Evolutionary conservation across 2,329 filamentous ascomycete genomes (phyloP), one percentile per base, ranked within the genome.

Genomic region (Daldinia sp.): DNA sequence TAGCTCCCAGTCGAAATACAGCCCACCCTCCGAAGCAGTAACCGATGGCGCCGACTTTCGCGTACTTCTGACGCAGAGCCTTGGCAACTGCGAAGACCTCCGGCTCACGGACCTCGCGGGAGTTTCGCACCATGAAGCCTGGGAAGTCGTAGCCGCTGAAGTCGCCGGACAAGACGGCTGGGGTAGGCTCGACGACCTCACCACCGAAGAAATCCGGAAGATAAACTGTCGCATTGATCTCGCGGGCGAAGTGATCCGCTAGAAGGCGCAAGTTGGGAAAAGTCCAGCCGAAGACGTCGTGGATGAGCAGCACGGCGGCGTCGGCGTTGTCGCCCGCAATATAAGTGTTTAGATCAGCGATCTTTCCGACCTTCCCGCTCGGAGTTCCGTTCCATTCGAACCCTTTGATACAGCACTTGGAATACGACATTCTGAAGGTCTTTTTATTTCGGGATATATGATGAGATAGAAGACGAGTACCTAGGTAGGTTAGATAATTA

Each of bases 21-120:
- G 79, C 83, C 84, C 83, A 85, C 1, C 82, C 82, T 39, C 83
- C 83, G 67, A 79, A 85, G 76, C 83, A 84, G 73, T 79, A 85
- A 3, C 83, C 83, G 12, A 83, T 76, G 5, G 81, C 81, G 37
- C 77, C 83, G 13, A 84, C 71, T 46, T 78, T 80, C 51, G 76
- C 74, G 74, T 79, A 76, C 63, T 76, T 68, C 42, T 77, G 60
- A 28, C 76, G 75, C 20, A 83, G 74, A 3, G 74, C 75, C 50
- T 74, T 70, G 2, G 80, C 81, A 64, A 75, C 78, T 9, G 68
- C 76, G 41, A 77, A 73, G 63, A 83, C 79, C 64, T 80, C 78
- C 2, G 79, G 78, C 64, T 79, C 81, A 15, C 83, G 82, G 5
- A 75, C 71, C 0, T 80, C 79, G 37, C 82, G 82, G 62, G 61